These are phyloP conservation scores for Candida sanyaensis DNA, from an alignment of 1,139 yeast species.

Conservation along the genomic window DNA sequence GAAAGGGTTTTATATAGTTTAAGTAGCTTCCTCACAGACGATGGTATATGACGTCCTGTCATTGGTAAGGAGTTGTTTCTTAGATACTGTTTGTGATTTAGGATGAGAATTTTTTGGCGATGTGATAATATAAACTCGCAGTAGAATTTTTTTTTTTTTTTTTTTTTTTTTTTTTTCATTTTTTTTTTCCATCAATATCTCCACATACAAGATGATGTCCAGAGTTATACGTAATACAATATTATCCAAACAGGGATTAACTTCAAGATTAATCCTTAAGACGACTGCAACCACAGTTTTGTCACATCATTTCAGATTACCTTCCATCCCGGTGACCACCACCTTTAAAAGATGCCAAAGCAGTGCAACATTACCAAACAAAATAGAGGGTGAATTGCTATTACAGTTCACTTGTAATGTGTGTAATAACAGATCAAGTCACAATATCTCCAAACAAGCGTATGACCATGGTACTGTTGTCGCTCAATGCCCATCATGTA, in stretches of 20 bases:
- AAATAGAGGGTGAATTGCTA: slow-evolving; percentile 44
- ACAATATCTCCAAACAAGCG: slow-evolving; percentile 87
- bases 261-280: neutral
- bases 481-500: slow-evolving; percentile 91
- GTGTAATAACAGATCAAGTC: slow-evolving; percentile 83
- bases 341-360: neutral
- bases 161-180: neutral
- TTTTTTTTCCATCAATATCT: neutral
- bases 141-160: slow-evolving; percentile 1
- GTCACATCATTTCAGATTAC: neutral
- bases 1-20: neutral
- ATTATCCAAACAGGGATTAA: neutral
- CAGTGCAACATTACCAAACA: slow-evolving; percentile 1
- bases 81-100: too few species aligned
- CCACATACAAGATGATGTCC: neutral
- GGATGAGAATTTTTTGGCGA: too few species aligned
- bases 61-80: too few species aligned
- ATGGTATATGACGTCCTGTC: neutral
- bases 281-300: neutral
- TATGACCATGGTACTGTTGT: slow-evolving; percentile 85
- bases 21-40: neutral
- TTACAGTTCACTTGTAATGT: slow-evolving; percentile 91
- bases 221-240: neutral
- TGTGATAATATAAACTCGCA: too few species aligned
- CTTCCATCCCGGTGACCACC: neutral